phyloP scores from a whole-genome alignment of 805 yeast species.

The Candida easanensis region DNA sequence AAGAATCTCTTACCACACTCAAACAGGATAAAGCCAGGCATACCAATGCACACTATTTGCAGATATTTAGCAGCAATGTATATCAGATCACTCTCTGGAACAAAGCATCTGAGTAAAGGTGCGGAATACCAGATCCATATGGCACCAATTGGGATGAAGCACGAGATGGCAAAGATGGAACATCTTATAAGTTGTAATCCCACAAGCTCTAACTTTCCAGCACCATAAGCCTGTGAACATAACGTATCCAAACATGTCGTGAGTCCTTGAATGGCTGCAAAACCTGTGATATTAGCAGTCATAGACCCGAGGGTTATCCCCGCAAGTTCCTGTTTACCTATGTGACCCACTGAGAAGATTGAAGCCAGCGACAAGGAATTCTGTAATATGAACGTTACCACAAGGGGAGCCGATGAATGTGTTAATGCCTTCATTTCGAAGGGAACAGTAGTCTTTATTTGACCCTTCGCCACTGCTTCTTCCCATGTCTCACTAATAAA shows the following conservation, averaged over 20 bases:
- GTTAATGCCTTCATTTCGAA: constrained; percentile 21
- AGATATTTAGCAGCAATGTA: constrained; percentile 52
- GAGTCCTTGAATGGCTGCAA: constrained; percentile 79
- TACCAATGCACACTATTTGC: constrained; percentile 55
- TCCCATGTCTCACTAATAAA: constrained; percentile 25
- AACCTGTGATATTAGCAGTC: constrained; percentile 74
- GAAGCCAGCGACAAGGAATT: constrained; percentile 28
- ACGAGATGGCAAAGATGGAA: constrained; percentile 32
- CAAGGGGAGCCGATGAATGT: constrained; percentile 24
- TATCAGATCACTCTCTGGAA: constrained; percentile 22
- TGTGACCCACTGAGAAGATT: constrained; percentile 59
- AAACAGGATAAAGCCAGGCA: constrained; percentile 75
- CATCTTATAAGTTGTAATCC: constrained; percentile 76
- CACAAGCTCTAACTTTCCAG: constrained; percentile 67
- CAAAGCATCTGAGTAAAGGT: constrained; percentile 18
- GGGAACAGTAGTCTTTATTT: constrained; percentile 19
- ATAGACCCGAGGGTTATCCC: constrained; percentile 82
- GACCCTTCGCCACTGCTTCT: constrained; percentile 23
- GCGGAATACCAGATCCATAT: constrained; percentile 23
- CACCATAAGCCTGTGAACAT: constrained; percentile 85
- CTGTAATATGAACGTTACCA: constrained; percentile 27
- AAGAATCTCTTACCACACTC: constrained; percentile 82
- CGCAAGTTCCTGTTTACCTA: constrained; percentile 76
- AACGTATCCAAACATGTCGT: constrained; percentile 81
- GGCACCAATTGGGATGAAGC: constrained; percentile 25